Conservation (phyloP, 2,329 filamentous ascomycete species). For the Beauveria sp. region DNA sequence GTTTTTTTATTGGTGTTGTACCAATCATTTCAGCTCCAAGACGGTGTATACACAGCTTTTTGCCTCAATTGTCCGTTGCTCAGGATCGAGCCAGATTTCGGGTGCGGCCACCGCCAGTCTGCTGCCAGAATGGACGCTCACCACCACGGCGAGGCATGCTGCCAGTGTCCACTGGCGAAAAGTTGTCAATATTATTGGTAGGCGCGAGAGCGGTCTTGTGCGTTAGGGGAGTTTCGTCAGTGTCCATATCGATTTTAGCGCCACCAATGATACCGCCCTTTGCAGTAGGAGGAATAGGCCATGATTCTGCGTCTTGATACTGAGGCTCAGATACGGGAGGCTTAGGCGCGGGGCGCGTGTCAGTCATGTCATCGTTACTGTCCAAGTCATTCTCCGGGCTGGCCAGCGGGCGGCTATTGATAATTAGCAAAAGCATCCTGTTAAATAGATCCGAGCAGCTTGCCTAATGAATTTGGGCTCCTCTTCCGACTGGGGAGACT, state of each 20-base stretch:
- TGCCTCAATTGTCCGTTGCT: constrained; percentile 4
- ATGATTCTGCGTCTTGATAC: background rate
- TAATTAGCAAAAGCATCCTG: background rate
- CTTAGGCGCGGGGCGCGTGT: constrained; percentile 5
- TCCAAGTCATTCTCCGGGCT: constrained; percentile 7
- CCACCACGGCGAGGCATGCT: constrained; percentile 9
- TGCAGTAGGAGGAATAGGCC: constrained; percentile 1
- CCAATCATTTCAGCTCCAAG: background rate
- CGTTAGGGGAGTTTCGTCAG: constrained; percentile 4
- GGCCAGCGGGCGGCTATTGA: constrained; percentile 2
- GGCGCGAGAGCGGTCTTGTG: background rate
- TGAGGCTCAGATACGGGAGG: background rate
- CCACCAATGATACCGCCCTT: background rate
- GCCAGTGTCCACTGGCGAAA: background rate
- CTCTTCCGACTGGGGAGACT: background rate
- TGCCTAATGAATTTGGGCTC: constrained; percentile 8
- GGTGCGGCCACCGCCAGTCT: constrained; percentile 9
- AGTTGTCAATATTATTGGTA: background rate
- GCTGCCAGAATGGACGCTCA: constrained; percentile 11
- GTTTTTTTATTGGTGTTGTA: background rate
- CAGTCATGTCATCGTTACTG: background rate
- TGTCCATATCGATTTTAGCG: background rate
- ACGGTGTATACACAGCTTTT: background rate
- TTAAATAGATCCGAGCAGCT: background rate
- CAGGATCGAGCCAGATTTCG: constrained; percentile 8